Percentiles rank a stretch among this genome's conserved stretches.
phyloP scores from a whole-genome alignment of 2,329 filamentous ascomycete species.

The Verticillium tricorpus region DNA sequence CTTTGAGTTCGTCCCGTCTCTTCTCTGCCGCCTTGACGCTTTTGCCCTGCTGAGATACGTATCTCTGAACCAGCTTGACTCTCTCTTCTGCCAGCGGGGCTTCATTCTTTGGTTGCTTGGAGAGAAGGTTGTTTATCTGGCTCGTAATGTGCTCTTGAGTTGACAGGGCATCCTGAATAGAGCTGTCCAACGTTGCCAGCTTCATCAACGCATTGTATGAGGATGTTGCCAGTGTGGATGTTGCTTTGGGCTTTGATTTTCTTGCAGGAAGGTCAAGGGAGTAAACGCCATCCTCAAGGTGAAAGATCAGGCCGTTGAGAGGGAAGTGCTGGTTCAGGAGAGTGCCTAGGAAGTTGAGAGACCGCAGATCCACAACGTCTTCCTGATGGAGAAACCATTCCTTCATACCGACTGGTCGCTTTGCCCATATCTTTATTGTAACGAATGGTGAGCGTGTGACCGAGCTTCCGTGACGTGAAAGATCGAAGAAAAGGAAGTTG shows the following conservation, averaged over 20 bases:
- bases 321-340: conserved; percentile 70
- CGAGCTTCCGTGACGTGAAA: conserved; percentile 56
- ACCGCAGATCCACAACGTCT: conserved; percentile 64
- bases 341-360: conserved; percentile 73
- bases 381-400: conserved; percentile 62
- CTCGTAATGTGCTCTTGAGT: conserved; percentile 68
- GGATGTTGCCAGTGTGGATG: conserved; percentile 56
- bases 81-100: conserved; percentile 46
- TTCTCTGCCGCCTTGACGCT: conserved; percentile 57
- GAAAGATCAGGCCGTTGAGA: conserved; percentile 77
- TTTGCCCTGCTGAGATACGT: conserved; percentile 60
- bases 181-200: conserved; percentile 81
- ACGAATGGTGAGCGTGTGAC: conserved; percentile 64
- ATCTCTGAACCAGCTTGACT: conserved; percentile 42
- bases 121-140: conserved; percentile 67
- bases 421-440: conserved; percentile 71
- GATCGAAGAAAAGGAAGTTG: conserved; percentile 80
- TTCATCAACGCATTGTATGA: conserved; percentile 88
- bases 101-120: conserved; percentile 33
- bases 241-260: conserved; percentile 47
- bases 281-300: conserved; percentile 83
- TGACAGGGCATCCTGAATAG: conserved; percentile 81
- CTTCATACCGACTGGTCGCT: conserved; percentile 35
- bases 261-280: conserved; percentile 63
- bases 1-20: conserved; percentile 62